phyloP scores from a whole-genome alignment of 176 grass and related monocot genomes.

The Carex myosuroides region DNA sequence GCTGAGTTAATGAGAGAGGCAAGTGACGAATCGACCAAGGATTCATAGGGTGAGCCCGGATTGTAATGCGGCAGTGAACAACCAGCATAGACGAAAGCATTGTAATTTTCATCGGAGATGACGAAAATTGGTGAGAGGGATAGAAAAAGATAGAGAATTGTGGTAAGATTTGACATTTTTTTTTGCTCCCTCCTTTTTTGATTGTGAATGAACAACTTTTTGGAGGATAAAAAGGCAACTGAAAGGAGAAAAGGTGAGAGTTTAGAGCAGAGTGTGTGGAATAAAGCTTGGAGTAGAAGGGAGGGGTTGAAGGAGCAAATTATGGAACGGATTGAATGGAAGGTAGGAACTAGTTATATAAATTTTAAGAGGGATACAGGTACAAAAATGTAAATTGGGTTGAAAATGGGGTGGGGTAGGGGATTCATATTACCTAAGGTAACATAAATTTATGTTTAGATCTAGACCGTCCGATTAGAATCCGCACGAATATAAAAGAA shows the following conservation, averaged over 20 bases:
- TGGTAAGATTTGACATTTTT: not conserved
- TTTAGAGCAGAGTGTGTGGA: not conserved
- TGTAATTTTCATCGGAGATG: slow-evolving; percentile 44
- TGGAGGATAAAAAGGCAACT: not conserved
- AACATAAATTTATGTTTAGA: no score
- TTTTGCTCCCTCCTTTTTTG: not conserved
- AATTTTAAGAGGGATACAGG: not conserved
- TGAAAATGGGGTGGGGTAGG: no score
- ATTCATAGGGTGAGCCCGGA: slow-evolving; percentile 49
- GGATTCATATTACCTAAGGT: no score
- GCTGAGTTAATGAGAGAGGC: slow-evolving; percentile 47
- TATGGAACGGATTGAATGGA: not conserved
- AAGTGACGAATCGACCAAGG: slow-evolving; percentile 38
- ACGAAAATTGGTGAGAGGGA: not conserved
- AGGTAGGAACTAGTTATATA: slow-evolving; percentile 11
- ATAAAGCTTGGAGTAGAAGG: slow-evolving; percentile 11
- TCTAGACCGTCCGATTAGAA: no score
- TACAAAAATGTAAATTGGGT: not conserved
- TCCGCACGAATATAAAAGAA: no score
- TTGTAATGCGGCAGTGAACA: slow-evolving; percentile 64
- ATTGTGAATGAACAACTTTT: not conserved
- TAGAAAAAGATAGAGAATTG: not conserved
- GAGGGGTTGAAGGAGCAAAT: not conserved
- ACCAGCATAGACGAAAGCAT: slow-evolving; percentile 69
- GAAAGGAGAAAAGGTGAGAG: not conserved